These are phyloP conservation scores for Ascochyta fabae DNA, from an alignment of 2,329 filamentous ascomycete genomes.

Conservation along the genomic window DNA sequence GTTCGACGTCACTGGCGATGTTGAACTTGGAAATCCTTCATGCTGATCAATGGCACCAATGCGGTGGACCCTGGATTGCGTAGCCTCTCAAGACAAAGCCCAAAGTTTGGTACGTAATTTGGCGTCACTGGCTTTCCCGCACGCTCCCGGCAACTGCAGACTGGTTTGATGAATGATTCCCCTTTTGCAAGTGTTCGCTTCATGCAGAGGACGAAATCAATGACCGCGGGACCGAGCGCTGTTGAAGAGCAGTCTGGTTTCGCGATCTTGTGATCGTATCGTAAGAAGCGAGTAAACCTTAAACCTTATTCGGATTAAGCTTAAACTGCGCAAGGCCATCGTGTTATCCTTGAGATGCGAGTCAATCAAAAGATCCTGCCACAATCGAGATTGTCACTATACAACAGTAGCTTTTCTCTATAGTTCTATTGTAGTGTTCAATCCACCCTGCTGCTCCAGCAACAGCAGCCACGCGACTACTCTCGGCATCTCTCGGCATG, in stretches of 20 bases:
- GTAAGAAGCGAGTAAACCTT: background rate
- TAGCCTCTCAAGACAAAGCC: slow-evolving; percentile 3
- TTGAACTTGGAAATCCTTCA: background rate
- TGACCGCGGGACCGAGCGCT: background rate
- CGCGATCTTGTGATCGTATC: background rate
- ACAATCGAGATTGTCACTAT: too few species aligned
- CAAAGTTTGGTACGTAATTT: slow-evolving; percentile 15
- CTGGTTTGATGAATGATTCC: background rate
- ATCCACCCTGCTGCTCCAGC: too few species aligned
- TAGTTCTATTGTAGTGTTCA: too few species aligned
- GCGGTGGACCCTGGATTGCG: slow-evolving; percentile 10
- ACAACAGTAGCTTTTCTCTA: too few species aligned
- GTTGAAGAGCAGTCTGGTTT: background rate
- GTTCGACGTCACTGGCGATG: slow-evolving; percentile 7
- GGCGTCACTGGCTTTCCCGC: slow-evolving; percentile 11
- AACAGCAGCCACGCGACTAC: too few species aligned
- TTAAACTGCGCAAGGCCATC: background rate
- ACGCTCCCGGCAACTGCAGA: background rate
- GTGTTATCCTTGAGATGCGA: too few species aligned
- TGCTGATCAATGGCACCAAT: slow-evolving; percentile 3
- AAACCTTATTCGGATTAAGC: slow-evolving; percentile 2
- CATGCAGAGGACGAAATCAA: background rate
- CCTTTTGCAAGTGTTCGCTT: background rate
- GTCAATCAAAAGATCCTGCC: too few species aligned
- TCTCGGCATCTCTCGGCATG: too few species aligned